phyloP scores from a whole-genome alignment of 2,329 filamentous ascomycete genomes.

The Diplodia intermedia region DNA sequence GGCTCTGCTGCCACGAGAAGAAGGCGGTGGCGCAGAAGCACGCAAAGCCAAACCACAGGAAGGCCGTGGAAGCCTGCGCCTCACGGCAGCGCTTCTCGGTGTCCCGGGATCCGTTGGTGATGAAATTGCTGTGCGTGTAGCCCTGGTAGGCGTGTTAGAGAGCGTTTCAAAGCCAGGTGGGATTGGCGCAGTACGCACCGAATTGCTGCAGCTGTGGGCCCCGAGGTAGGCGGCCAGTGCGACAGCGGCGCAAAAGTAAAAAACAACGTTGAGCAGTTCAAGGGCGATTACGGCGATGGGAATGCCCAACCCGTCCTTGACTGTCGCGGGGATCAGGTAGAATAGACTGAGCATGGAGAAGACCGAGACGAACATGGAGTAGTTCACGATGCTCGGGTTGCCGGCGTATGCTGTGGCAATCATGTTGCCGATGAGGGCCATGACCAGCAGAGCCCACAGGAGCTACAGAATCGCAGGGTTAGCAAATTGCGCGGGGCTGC shows the following conservation, averaged over 20 bases:
- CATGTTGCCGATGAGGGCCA: conserved; percentile 69
- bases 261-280: conserved; percentile 67
- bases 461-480: conserved; percentile 53
- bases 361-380: conserved; percentile 72
- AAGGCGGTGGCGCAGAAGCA: conserved; percentile 64
- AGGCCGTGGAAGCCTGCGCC: conserved; percentile 75
- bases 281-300: conserved; percentile 62
- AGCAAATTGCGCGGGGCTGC: conserved; percentile 20
- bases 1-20: conserved; percentile 52
- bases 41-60: conserved; percentile 79
- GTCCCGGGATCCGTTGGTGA: conserved; percentile 68
- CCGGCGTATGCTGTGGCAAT: conserved; percentile 60
- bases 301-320: conserved; percentile 61
- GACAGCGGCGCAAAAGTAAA: conserved; percentile 74
- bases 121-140: conserved; percentile 59
- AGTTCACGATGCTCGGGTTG: conserved; percentile 64
- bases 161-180: neutral
- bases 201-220: conserved; percentile 71
- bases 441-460: conserved; percentile 65
- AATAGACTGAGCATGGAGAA: conserved; percentile 71
- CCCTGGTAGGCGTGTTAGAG: conserved; percentile 42
- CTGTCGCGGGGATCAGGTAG: conserved; percentile 64
- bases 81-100: conserved; percentile 72
- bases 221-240: conserved; percentile 73
- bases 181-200: conserved; percentile 51